Conservation (phyloP, 768 basidiomycete species). For the Mycena epipterygia region DNA sequence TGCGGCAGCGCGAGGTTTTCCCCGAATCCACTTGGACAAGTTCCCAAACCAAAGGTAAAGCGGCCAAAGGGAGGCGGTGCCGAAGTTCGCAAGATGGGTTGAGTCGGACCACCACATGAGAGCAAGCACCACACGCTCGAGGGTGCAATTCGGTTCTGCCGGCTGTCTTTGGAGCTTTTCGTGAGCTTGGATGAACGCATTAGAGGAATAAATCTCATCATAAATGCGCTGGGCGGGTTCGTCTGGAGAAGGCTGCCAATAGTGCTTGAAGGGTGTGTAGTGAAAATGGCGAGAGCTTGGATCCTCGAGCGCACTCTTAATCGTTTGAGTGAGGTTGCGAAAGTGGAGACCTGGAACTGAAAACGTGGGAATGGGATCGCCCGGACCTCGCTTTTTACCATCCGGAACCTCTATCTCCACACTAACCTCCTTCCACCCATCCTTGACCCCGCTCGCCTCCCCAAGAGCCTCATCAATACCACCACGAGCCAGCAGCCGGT, state of each 20-base stretch:
- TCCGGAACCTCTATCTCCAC: slow-evolving; percentile 39
- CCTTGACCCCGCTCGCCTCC: slow-evolving; percentile 3
- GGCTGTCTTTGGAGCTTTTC: slow-evolving; percentile 38
- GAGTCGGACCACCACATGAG: slow-evolving; percentile 53
- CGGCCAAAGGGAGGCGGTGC: slow-evolving; percentile 56
- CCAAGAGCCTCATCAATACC: neutral
- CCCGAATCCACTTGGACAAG: slow-evolving; percentile 55
- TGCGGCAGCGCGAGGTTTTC: slow-evolving; percentile 41
- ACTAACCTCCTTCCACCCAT: slow-evolving; percentile 28
- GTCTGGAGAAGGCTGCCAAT: slow-evolving; percentile 33
- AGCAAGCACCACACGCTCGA: slow-evolving; percentile 33
- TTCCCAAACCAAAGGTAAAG: slow-evolving; percentile 56
- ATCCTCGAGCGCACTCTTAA: slow-evolving; percentile 27
- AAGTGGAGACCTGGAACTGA: slow-evolving; percentile 32
- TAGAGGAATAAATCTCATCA: slow-evolving; percentile 43
- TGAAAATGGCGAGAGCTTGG: slow-evolving; percentile 31
- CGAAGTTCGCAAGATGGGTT: slow-evolving; percentile 53
- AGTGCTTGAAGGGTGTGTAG: slow-evolving; percentile 40
- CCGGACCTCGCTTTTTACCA: slow-evolving; percentile 21
- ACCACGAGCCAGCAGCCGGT: neutral
- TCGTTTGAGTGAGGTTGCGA: slow-evolving; percentile 29
- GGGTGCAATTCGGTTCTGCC: slow-evolving; percentile 30
- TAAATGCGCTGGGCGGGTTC: slow-evolving; percentile 33
- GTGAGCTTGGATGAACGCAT: slow-evolving; percentile 38
- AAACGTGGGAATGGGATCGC: slow-evolving; percentile 13